Evolutionary conservation across 2,329 filamentous ascomycete genomes (phyloP).

Genomic region (Paraphaeosphaeria sporulosa): DNA sequence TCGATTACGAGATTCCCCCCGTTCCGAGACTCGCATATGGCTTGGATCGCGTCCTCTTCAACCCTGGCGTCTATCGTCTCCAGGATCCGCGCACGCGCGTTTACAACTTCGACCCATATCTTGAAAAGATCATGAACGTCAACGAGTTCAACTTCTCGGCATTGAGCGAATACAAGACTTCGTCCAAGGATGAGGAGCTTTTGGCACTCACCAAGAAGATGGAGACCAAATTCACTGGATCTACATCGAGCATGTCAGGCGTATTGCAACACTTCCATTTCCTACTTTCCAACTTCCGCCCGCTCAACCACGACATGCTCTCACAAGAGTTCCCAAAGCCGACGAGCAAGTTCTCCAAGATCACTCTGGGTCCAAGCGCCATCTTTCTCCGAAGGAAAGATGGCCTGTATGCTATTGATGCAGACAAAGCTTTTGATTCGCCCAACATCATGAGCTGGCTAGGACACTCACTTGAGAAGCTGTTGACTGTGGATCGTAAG

Average conservation of each 20-base stretch:
- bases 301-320: conserved; percentile 70
- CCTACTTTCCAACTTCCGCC: conserved; percentile 83
- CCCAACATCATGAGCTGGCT: conserved; percentile 90
- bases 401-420: conserved; percentile 91
- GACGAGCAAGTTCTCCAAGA: conserved; percentile 71
- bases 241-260: conserved; percentile 95
- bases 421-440: conserved; percentile 88
- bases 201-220: conserved; percentile 71
- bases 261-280: conserved; percentile 91
- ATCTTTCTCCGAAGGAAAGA: conserved; percentile 84
- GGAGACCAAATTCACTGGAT: conserved; percentile 85
- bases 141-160: conserved; percentile 91
- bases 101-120: conserved; percentile 96
- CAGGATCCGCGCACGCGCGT: conserved; percentile 88
- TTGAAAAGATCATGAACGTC: conserved; percentile 91
- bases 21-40: conserved; percentile 75
- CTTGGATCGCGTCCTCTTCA: conserved; percentile 92
- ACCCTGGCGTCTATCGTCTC: conserved; percentile 83
- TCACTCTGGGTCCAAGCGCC: conserved; percentile 74
- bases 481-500: conserved; percentile 81
- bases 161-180: conserved; percentile 87
- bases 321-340: conserved; percentile 72
- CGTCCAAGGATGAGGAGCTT: conserved; percentile 80
- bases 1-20: conserved; percentile 57
- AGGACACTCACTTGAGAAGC: conserved; percentile 95